Conservation (phyloP, 768 basidiomycete species). For the Russula sp. region DNA sequence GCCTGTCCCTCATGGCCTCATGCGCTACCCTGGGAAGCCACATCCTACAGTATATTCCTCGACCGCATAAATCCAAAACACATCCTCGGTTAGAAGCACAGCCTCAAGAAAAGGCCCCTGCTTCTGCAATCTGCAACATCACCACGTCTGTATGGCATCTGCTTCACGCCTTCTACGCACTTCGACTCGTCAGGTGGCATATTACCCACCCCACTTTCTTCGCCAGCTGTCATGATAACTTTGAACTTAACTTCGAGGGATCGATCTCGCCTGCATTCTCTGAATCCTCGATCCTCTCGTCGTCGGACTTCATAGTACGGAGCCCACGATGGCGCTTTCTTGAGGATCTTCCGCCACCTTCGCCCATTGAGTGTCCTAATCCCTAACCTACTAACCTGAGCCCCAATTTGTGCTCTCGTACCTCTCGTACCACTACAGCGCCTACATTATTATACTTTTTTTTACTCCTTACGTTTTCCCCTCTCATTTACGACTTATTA, state of each 20-base stretch:
- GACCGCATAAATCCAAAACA: background rate
- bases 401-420: no score
- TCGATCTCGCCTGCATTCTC: conserved; percentile 18
- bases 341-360: conserved; percentile 30
- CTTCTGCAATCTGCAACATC: conserved; percentile 3
- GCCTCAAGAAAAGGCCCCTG: background rate
- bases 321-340: conserved; percentile 26
- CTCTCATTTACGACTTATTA: no score
- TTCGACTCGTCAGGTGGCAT: conserved; percentile 11
- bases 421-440: no score
- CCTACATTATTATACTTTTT: no score
- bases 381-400: no score
- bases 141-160: conserved; percentile 12
- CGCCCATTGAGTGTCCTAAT: no score
- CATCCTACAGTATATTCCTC: background rate
- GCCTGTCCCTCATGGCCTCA: background rate
- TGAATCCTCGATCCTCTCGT: conserved; percentile 23
- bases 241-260: no score
- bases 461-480: no score
- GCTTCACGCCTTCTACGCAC: conserved; percentile 26
- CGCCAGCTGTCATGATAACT: background rate
- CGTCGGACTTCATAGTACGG: conserved; percentile 27
- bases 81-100: background rate
- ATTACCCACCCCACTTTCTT: conserved; percentile 2
- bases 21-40: background rate